These are phyloP conservation scores for Penicillium griseofulvum DNA, from an alignment of 2,329 filamentous ascomycete genomes.

Conservation along the genomic window DNA sequence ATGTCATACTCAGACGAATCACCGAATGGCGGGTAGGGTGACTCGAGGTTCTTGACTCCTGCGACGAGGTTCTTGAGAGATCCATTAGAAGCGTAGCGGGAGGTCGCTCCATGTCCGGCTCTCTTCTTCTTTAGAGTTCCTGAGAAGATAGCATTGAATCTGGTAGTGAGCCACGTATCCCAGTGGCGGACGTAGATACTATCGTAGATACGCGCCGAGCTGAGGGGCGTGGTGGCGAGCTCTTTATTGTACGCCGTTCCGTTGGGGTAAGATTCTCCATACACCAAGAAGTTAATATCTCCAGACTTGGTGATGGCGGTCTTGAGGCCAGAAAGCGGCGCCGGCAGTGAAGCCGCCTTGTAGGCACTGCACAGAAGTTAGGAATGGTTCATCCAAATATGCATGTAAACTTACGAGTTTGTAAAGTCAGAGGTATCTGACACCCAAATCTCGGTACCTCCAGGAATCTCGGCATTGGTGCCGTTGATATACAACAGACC, in stretches of 20 bases:
- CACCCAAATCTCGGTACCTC: constrained; percentile 42
- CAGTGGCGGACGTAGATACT: constrained; percentile 78
- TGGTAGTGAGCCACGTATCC: constrained; percentile 71
- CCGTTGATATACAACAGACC: constrained; percentile 57
- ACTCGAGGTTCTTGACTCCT: constrained; percentile 45
- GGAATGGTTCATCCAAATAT: neutral
- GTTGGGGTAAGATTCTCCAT: constrained; percentile 63
- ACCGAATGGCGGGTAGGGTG: constrained; percentile 63
- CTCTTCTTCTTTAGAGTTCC: constrained; percentile 53
- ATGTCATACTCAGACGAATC: constrained; percentile 76
- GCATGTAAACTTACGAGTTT: constrained; percentile 27
- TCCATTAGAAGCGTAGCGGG: constrained; percentile 49
- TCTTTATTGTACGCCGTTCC: constrained; percentile 68
- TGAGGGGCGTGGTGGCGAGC: constrained; percentile 57
- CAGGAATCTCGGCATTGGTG: constrained; percentile 41
- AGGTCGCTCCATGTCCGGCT: constrained; percentile 35
- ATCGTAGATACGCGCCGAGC: constrained; percentile 69
- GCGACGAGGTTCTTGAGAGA: constrained; percentile 51
- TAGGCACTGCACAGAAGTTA: constrained; percentile 26
- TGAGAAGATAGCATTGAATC: constrained; percentile 71
- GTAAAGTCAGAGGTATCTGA: constrained; percentile 34
- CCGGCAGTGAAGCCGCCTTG: constrained; percentile 39
- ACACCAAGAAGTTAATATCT: constrained; percentile 53
- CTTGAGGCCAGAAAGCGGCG: constrained; percentile 41
- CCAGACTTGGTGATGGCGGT: constrained; percentile 35